phyloP scores from a whole-genome alignment of 257 asterid genomes.

The Jasminum sambac region DNA sequence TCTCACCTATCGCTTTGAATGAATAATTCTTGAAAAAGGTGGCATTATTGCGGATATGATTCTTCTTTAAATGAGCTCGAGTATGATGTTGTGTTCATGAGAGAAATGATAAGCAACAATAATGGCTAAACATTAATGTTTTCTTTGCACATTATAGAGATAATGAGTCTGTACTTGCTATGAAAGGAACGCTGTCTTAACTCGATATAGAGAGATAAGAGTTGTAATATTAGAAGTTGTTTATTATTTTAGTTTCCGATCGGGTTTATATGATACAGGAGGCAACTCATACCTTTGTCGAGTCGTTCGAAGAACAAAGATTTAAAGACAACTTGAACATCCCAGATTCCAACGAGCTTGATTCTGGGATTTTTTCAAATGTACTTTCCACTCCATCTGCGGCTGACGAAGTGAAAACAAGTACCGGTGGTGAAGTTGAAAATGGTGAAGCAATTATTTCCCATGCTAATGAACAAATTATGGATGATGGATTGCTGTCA shows the following conservation, averaged over 20 bases:
- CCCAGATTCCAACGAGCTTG: slow-evolving; percentile 26
- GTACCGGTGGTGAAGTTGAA: not conserved
- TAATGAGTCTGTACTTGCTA: not conserved
- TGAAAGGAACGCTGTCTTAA: not conserved
- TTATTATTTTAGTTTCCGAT: not conserved
- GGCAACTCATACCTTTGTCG: slow-evolving; percentile 32
- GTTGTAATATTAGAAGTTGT: not conserved
- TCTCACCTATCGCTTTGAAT: no score
- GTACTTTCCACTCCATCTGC: slow-evolving; percentile 24
- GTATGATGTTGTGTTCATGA: not conserved
- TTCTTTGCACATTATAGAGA: not conserved
- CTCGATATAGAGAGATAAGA: not conserved
- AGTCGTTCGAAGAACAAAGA: slow-evolving; percentile 24
- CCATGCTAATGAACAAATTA: slow-evolving; percentile 37
- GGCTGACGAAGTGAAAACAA: slow-evolving; percentile 7
- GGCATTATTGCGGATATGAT: not conserved
- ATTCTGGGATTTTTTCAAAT: slow-evolving; percentile 28
- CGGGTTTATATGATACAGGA: slow-evolving; percentile 31
- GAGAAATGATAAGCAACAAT: not conserved
- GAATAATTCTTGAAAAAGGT: not conserved
- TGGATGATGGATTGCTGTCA: slow-evolving; percentile 53
- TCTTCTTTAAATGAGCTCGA: not conserved
- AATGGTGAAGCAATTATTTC: slow-evolving; percentile 31
- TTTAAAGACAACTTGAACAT: slow-evolving; percentile 23
- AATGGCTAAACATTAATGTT: not conserved